Conservation (phyloP, 768 basidiomycete genomes). For the Postia placenta region DNA sequence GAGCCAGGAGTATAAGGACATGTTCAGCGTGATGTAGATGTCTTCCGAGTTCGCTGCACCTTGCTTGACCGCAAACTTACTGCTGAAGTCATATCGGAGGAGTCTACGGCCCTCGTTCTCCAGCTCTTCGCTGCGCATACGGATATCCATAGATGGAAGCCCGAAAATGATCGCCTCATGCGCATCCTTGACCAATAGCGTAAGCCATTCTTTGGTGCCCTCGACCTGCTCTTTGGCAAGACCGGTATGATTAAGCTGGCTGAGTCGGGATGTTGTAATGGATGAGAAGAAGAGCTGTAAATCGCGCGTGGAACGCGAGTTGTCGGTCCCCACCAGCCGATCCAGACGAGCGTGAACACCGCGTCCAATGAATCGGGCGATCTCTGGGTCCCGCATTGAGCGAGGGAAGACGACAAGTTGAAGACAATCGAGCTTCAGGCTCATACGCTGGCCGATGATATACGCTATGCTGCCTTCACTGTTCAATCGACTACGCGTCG, state of each 20-base stretch:
- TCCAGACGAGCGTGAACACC: slow-evolving; percentile 68
- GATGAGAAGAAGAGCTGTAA: slow-evolving; percentile 67
- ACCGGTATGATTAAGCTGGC: slow-evolving; percentile 49
- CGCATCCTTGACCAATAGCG: slow-evolving; percentile 51
- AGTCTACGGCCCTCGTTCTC: slow-evolving; percentile 31
- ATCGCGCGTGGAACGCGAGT: slow-evolving; percentile 49
- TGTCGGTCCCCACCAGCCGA: slow-evolving; percentile 49
- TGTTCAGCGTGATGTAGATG: slow-evolving; percentile 82
- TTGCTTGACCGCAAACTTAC: slow-evolving; percentile 52
- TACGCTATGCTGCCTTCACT: slow-evolving; percentile 60
- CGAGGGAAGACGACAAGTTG: slow-evolving; percentile 75
- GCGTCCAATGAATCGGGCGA: slow-evolving; percentile 67
- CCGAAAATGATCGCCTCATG: slow-evolving; percentile 72
- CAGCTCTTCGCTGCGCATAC: slow-evolving; percentile 68
- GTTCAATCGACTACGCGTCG: slow-evolving; percentile 64
- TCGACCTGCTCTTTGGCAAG: slow-evolving; percentile 30
- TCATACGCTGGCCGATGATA: slow-evolving; percentile 67
- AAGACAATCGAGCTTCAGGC: slow-evolving; percentile 56
- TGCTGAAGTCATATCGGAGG: slow-evolving; percentile 68
- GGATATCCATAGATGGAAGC: slow-evolving; percentile 75
- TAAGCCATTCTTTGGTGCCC: slow-evolving; percentile 55
- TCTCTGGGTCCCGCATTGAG: slow-evolving; percentile 69
- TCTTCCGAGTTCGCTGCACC: slow-evolving; percentile 52
- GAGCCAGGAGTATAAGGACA: slow-evolving; percentile 77
- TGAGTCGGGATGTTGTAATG: slow-evolving; percentile 71